Evolutionary conservation across 371 early-diverging fungal species (phyloP), one percentile per base, ranked within the genome.

Genomic region (Zychaea mexicana): DNA sequence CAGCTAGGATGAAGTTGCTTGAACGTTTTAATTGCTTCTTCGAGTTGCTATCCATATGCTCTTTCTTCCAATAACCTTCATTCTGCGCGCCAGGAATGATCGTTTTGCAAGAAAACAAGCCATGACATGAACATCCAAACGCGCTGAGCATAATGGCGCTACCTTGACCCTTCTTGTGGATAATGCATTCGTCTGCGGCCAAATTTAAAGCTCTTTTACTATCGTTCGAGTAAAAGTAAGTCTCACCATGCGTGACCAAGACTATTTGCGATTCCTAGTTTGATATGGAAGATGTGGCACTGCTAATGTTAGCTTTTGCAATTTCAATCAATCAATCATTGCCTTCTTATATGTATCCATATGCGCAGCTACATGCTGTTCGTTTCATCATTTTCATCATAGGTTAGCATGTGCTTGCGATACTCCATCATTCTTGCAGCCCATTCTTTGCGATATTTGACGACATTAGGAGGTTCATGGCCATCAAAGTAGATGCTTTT

Each of bases 181-280:
- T 26, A 17, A 26, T 19, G 4, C 6, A 26, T 46, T 60, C 47
- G 6, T 32, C 55, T 7, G 28, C 26, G 3, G 7, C 19, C 15
- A 66, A 13, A 55, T 60, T 60, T 1, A 54, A 7, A 0, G 30
- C 24, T 12, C 26, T 9, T 36, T 45, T 60, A 1, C 61, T 53
- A 19, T 66, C 61, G 0, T 60, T 66, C 0, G 61, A 17, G 24
- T 66, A 60, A 24, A 66, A 66, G 10, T 49, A 60, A 17, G 49
- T 22, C 19, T 61, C 61, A 33, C 60, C 60, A 46, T 66, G 49
- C n/a, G 64, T 63, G 17, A 57, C 64, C n/a, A 63, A 7, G 2
- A 65, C 60, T 13, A 52, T 52, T 57, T 53, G 36, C 2, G 36
- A 36, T 36, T 15, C 36, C 15, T 36, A 36, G 8, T 10, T 10